phyloP scores from a whole-genome alignment of 352 stramenopile genomes.

The Globisporangium acanthophoron region DNA sequence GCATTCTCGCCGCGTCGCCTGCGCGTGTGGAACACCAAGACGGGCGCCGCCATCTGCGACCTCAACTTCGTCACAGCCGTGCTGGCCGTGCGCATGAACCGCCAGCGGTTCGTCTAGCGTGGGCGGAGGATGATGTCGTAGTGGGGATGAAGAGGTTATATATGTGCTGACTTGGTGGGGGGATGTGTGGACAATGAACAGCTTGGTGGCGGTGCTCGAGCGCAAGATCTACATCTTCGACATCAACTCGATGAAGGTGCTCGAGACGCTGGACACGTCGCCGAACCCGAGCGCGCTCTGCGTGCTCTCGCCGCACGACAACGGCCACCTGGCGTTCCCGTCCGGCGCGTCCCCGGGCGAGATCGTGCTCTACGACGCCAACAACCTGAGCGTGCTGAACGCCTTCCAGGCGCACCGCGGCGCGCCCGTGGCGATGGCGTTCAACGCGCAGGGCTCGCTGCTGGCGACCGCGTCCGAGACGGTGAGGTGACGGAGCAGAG shows the following conservation, averaged over 20 bases:
- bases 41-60: slow-evolving; percentile 85
- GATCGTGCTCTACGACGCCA: slow-evolving; percentile 91
- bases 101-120: slow-evolving; percentile 48
- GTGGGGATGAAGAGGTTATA: neutral
- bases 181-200: slow-evolving; percentile 2
- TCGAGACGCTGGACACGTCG: slow-evolving; percentile 89
- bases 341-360: slow-evolving; percentile 76
- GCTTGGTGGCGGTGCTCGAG: slow-evolving; percentile 82
- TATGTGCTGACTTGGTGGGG: neutral
- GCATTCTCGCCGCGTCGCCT: slow-evolving; percentile 88
- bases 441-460: slow-evolving; percentile 81
- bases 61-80: slow-evolving; percentile 90
- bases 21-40: slow-evolving; percentile 92
- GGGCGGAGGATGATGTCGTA: neutral
- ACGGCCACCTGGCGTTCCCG: slow-evolving; percentile 82
- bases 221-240: slow-evolving; percentile 92
- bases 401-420: slow-evolving; percentile 86
- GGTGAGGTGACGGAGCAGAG: slow-evolving; percentile 19
- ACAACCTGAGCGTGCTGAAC: slow-evolving; percentile 89
- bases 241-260: slow-evolving; percentile 92
- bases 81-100: slow-evolving; percentile 89
- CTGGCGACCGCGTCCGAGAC: slow-evolving; percentile 89
- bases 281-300: slow-evolving; percentile 83
- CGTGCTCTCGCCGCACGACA: slow-evolving; percentile 81
- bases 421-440: slow-evolving; percentile 85